These are phyloP conservation scores for Saprolegnia parasitica DNA, from an alignment of 352 stramenopile species.

Conservation along the genomic window DNA sequence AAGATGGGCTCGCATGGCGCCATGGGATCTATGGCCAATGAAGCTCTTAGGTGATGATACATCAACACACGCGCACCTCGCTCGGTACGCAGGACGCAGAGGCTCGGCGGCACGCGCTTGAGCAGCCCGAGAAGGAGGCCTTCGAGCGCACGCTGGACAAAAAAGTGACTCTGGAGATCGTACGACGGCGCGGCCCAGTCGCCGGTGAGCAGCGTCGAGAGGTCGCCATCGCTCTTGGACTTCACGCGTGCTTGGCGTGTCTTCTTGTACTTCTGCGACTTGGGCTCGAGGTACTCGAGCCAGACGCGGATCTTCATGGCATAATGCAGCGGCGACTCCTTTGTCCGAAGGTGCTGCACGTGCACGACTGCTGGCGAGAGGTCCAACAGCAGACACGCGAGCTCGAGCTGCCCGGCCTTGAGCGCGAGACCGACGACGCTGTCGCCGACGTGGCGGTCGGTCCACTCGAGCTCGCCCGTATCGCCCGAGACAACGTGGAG, in stretches of 20 bases:
- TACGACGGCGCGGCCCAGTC: constrained; percentile 14
- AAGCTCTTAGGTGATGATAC: background rate
- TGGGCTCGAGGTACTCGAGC: constrained; percentile 33
- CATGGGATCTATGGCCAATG: constrained; percentile 6
- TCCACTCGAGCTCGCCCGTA: constrained; percentile 31
- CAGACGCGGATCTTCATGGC: constrained; percentile 43
- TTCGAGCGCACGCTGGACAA: constrained; percentile 23
- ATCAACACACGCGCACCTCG: background rate
- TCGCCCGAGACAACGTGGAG: constrained; percentile 7
- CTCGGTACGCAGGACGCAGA: background rate
- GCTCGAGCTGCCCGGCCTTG: constrained; percentile 54
- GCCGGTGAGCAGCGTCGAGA: constrained; percentile 31
- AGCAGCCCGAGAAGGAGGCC: constrained; percentile 22
- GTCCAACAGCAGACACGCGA: constrained; percentile 54
- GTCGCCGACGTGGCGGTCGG: constrained; percentile 45
- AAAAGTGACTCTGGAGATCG: background rate
- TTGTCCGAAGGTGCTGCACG: constrained; percentile 30
- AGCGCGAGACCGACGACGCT: constrained; percentile 46
- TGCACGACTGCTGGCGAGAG: constrained; percentile 21
- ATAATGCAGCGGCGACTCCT: constrained; percentile 43
- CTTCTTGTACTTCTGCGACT: constrained; percentile 28
- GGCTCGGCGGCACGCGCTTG: background rate
- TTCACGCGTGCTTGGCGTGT: constrained; percentile 38
- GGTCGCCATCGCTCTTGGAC: constrained; percentile 47
- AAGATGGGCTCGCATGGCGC: background rate